Conservation (phyloP, 371 early-diverging fungal species). For the Rhizopus delemar region DNA sequence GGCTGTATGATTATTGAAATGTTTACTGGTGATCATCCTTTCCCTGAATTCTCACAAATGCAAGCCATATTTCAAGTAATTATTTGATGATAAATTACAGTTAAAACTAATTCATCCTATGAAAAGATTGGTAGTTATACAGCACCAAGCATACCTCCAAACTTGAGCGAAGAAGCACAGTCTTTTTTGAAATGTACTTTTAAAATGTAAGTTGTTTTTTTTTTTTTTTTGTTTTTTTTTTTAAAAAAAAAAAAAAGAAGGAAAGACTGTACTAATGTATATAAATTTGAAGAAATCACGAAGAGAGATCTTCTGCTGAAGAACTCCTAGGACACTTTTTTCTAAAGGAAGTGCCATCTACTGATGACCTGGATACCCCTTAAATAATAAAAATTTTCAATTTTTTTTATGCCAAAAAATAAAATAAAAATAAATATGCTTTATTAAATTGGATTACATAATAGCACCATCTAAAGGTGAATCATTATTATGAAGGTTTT, state of each 20-base stretch:
- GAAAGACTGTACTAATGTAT: background rate
- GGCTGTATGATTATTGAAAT: constrained; percentile 96
- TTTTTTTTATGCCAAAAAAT: too few relatives aligned
- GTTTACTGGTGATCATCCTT: constrained; percentile 94
- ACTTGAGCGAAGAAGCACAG: constrained; percentile 68
- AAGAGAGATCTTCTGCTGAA: constrained; percentile 1
- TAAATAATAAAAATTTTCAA: too few relatives aligned
- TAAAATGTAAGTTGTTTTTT: constrained; percentile 54
- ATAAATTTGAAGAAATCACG: constrained; percentile 3
- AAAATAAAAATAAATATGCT: too few relatives aligned
- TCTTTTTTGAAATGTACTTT: constrained; percentile 83
- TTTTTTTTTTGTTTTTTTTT: constrained; percentile 2
- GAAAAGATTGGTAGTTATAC: constrained; percentile 76
- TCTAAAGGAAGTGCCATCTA: background rate
- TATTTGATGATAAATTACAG: background rate
- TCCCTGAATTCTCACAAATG: constrained; percentile 88
- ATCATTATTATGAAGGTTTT: constrained; percentile 43
- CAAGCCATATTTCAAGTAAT: constrained; percentile 85
- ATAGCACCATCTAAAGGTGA: constrained; percentile 21
- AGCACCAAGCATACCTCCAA: constrained; percentile 78
- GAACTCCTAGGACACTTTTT: constrained; percentile 1
- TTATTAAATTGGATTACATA: constrained; percentile 6
- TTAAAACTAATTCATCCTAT: background rate
- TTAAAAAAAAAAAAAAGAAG: background rate
- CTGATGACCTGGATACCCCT: background rate